phyloP scores from a whole-genome alignment of 2,329 filamentous ascomycete genomes.

The Monosporascus sp. region DNA sequence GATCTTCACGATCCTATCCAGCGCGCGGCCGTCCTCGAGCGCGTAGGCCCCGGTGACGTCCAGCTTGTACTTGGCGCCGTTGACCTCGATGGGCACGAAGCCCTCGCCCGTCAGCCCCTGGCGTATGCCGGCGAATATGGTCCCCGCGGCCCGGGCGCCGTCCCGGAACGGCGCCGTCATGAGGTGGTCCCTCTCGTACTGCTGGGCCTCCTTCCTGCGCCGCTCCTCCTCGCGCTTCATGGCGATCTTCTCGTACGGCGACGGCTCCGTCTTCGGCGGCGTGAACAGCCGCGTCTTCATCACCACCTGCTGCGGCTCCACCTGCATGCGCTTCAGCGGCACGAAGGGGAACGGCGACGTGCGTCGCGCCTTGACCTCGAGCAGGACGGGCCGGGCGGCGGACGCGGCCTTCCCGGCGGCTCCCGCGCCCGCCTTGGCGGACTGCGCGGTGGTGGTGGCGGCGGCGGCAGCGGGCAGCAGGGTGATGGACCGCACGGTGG shows the following conservation, averaged over 20 bases:
- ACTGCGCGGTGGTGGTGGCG: constrained; percentile 2
- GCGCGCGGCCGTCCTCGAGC: constrained; percentile 51
- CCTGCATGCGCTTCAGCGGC: constrained; percentile 35
- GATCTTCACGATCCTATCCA: constrained; percentile 48
- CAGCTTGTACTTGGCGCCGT: constrained; percentile 48
- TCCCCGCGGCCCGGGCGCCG: constrained; percentile 33
- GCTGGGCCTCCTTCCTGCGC: constrained; percentile 31
- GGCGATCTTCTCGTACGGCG: constrained; percentile 20
- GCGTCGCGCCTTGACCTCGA: constrained; percentile 49
- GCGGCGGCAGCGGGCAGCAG: constrained; percentile 35
- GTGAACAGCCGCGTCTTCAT: constrained; percentile 31
- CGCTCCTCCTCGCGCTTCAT: constrained; percentile 31
- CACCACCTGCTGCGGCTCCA: constrained; percentile 30
- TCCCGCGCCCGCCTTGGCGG: background rate
- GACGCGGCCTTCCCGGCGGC: constrained; percentile 8
- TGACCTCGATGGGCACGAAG: constrained; percentile 44
- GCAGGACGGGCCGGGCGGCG: constrained; percentile 30
- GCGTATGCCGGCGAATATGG: constrained; percentile 39
- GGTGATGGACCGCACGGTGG: constrained; percentile 53
- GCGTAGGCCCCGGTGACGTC: constrained; percentile 53
- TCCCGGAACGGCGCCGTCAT: constrained; percentile 54
- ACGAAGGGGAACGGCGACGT: constrained; percentile 40
- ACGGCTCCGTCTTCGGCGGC: constrained; percentile 1
- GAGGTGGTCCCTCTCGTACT: constrained; percentile 50
- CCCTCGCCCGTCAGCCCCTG: constrained; percentile 52